These are phyloP conservation scores for Firmiana major DNA, from an alignment of 345 rosid species.

Conservation along the genomic window DNA sequence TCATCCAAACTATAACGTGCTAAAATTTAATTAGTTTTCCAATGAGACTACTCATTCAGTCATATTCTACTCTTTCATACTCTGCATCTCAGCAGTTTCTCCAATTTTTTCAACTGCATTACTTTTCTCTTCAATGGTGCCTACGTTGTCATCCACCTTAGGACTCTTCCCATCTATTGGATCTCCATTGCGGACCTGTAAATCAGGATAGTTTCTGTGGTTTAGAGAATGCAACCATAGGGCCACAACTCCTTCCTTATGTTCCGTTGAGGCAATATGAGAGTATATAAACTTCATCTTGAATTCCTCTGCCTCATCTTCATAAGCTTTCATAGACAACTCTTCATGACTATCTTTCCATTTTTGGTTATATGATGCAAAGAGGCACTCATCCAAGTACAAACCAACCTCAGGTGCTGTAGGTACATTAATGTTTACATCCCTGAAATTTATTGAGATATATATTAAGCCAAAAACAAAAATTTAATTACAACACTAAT, in stretches of 20 bases:
- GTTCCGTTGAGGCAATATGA: conserved; percentile 78
- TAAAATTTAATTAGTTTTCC: not conserved
- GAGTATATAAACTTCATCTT: conserved; percentile 79
- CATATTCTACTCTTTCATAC: not conserved
- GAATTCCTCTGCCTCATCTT: conserved; percentile 69
- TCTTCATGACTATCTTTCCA: conserved; percentile 87
- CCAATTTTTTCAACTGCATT: not conserved
- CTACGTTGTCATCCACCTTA: not conserved
- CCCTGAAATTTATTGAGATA: conserved; percentile 34
- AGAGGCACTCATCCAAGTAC: conserved; percentile 90
- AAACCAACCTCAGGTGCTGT: conserved; percentile 98
- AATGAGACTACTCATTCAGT: not conserved
- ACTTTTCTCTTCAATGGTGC: not conserved
- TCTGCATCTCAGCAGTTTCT: not conserved
- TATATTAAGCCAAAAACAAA: not conserved
- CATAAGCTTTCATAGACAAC: conserved; percentile 70
- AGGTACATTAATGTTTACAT: conserved; percentile 65
- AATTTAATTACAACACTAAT: not conserved
- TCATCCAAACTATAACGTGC: not conserved
- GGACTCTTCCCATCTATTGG: not conserved
- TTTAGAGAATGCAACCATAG: conserved; percentile 96
- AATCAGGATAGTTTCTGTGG: conserved; percentile 76
- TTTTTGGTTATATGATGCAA: conserved; percentile 72
- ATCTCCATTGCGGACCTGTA: conserved; percentile 20
- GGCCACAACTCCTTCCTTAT: conserved; percentile 72